Base-by-base conservation (phyloP, 805 yeast genomes). In the Candida rishiriensis region DNA sequence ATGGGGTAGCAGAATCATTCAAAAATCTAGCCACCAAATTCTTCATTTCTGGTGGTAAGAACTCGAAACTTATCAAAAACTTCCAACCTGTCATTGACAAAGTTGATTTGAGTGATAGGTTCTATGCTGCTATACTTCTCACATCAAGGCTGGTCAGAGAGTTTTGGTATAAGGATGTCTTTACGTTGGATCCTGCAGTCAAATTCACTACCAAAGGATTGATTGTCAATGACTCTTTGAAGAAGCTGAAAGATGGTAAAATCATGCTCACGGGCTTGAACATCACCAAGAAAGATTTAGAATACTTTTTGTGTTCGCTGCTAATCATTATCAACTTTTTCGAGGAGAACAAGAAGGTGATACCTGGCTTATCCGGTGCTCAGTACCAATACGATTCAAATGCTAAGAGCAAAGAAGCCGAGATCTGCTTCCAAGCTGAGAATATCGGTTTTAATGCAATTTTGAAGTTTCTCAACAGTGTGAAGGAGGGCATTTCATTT, bases 401-500 rank as follows among this genome's bases (percentile, higher is more conserved):
- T 10, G 68, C 68, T 47, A 69, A 71, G 47, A 78, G 73, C 40
- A 64, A 62, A 36, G 65, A 63, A 36, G 44, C 68, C 36, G 91
- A 85, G 52, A 79, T 85, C 36, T 83, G 89, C 36, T 69, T 79
- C 43, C 90, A 93, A 64, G 96, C 96, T 1, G 99, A 93, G 61
- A 89, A 88, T 56, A 81, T 88, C 56, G 96, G 96, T 7, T 78
- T 91, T 51, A 81, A 82, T 26, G 81, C 97, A 0, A 67, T 93
- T 33, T 71, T 87, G 37, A 82, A 85, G 55, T 76, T 90, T 10
- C 74, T 90, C 44, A 79, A 77, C 43, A 81, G 88, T 7, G 80
- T 88, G 64, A 87, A 88, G 54, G 98, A 93, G 65, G 96, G 96
- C 0, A 70, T 91, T 29, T 88, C 97, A 2, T 93, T 93, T 60